These are phyloP conservation scores for Paracamarosporium sp. DNA, from an alignment of 2,329 filamentous ascomycete genomes.

Conservation along the genomic window DNA sequence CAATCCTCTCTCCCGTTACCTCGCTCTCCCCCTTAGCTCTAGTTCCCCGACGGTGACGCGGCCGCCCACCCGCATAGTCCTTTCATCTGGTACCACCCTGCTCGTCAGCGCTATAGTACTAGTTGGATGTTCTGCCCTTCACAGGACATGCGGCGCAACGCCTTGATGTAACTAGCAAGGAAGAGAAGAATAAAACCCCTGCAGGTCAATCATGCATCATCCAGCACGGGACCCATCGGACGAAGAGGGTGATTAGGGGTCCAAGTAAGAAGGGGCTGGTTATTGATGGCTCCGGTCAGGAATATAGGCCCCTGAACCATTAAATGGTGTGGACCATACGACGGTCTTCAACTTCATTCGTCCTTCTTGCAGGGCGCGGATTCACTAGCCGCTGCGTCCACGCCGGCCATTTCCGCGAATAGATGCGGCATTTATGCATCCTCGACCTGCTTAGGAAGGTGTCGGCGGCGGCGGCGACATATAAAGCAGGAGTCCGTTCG, in stretches of 20 bases:
- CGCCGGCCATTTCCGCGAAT: neutral
- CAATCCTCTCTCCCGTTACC: constrained; percentile 7
- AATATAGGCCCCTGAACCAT: constrained; percentile 7
- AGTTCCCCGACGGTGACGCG: neutral
- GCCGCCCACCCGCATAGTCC: constrained; percentile 5
- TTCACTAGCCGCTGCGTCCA: neutral
- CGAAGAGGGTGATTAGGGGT: neutral
- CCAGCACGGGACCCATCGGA: neutral
- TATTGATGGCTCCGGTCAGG: constrained; percentile 1
- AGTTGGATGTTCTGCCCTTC: neutral
- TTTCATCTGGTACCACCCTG: constrained; percentile 5
- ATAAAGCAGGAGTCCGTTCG: too few species aligned
- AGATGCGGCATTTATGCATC: neutral
- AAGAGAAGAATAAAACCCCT: neutral
- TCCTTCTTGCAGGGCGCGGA: neutral
- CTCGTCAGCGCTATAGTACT: neutral
- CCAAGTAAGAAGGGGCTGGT: neutral
- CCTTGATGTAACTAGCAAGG: neutral
- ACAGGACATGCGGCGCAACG: neutral
- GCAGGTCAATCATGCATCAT: neutral
- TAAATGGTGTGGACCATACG: constrained; percentile 3
- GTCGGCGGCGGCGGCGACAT: neutral
- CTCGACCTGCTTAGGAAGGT: neutral
- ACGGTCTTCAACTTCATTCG: neutral
- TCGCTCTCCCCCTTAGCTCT: neutral